Evolutionary conservation across 805 yeast species (phyloP).

Genomic region (Starmerella ratchasimensis): DNA sequence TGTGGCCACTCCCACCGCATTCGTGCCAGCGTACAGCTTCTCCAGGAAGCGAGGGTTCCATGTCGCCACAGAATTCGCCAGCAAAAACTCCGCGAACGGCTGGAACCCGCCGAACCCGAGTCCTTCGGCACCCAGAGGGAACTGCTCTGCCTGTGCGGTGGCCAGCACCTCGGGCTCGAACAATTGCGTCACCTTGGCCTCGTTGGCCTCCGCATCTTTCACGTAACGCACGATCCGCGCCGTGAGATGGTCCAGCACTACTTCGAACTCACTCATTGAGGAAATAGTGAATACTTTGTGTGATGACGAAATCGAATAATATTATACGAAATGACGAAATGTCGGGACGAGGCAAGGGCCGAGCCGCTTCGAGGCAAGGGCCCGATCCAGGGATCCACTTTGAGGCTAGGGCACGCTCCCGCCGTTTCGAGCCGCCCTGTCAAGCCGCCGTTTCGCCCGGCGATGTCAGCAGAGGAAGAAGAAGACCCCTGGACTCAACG

Average conservation of each 20-base stretch:
- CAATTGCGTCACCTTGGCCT: constrained; percentile 35
- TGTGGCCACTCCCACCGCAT: constrained; percentile 67
- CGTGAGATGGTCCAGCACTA: constrained; percentile 37
- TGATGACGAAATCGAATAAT: too few species aligned
- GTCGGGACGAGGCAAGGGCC: too few species aligned
- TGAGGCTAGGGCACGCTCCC: too few species aligned
- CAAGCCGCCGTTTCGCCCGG: too few species aligned
- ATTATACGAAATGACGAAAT: too few species aligned
- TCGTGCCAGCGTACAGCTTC: constrained; percentile 71
- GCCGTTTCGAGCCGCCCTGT: too few species aligned
- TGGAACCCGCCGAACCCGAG: constrained; percentile 35
- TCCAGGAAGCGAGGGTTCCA: constrained; percentile 83
- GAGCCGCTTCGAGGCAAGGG: too few species aligned
- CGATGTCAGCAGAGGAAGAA: too few species aligned
- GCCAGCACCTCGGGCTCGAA: constrained; percentile 36
- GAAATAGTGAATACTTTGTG: too few species aligned
- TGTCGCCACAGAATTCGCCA: constrained; percentile 60
- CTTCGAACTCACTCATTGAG: constrained; percentile 35
- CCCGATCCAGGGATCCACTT: too few species aligned
- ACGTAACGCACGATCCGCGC: constrained; percentile 43
- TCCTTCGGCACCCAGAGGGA: constrained; percentile 27
- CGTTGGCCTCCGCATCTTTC: constrained; percentile 33
- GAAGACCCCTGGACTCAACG: constrained; percentile 44
- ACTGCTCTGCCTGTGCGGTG: constrained; percentile 22
- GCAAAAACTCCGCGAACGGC: constrained; percentile 39